Evolutionary conservation across 2,329 filamentous ascomycete species (phyloP).

Genomic region (Stylonectria norvegica): DNA sequence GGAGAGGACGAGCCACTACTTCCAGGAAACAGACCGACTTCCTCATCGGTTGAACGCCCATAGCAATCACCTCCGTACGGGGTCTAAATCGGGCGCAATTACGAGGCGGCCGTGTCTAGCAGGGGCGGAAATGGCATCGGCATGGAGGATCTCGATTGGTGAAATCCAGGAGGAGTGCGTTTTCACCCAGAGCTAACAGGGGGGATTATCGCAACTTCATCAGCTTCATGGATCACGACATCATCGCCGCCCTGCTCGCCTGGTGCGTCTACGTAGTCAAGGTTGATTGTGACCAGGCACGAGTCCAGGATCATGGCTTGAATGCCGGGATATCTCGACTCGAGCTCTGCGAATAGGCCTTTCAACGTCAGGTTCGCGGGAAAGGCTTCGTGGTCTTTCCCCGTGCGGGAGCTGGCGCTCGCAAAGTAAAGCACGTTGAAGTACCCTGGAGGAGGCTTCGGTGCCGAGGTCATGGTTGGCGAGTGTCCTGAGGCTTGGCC

Average conservation of each 20-base stretch:
- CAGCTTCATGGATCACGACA: slow-evolving; percentile 62
- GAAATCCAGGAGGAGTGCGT: no score
- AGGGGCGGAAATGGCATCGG: slow-evolving; percentile 1
- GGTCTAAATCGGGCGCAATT: neutral
- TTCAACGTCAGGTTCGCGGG: slow-evolving; percentile 62
- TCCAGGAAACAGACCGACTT: slow-evolving; percentile 8
- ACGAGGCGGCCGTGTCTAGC: slow-evolving; percentile 5
- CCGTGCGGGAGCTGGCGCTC: slow-evolving; percentile 66
- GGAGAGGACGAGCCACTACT: slow-evolving; percentile 32
- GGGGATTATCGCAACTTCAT: slow-evolving; percentile 85
- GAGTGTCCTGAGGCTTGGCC: slow-evolving; percentile 3
- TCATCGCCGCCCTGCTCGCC: slow-evolving; percentile 39
- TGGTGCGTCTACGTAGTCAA: slow-evolving; percentile 73
- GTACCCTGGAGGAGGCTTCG: slow-evolving; percentile 56
- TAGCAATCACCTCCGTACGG: slow-evolving; percentile 6
- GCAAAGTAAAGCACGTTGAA: slow-evolving; percentile 85
- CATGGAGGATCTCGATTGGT: slow-evolving; percentile 8
- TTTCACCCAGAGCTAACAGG: slow-evolving; percentile 78
- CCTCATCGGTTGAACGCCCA: slow-evolving; percentile 1
- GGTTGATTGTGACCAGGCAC: slow-evolving; percentile 74
- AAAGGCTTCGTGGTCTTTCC: slow-evolving; percentile 62
- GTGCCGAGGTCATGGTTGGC: slow-evolving; percentile 33
- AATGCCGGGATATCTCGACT: slow-evolving; percentile 68
- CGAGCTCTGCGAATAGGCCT: slow-evolving; percentile 64
- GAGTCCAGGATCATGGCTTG: slow-evolving; percentile 64